Percentiles rank a stretch among this genome's conserved stretches.
phyloP scores from a whole-genome alignment of 768 basidiomycete species.

The Agrocybe chaxingu region DNA sequence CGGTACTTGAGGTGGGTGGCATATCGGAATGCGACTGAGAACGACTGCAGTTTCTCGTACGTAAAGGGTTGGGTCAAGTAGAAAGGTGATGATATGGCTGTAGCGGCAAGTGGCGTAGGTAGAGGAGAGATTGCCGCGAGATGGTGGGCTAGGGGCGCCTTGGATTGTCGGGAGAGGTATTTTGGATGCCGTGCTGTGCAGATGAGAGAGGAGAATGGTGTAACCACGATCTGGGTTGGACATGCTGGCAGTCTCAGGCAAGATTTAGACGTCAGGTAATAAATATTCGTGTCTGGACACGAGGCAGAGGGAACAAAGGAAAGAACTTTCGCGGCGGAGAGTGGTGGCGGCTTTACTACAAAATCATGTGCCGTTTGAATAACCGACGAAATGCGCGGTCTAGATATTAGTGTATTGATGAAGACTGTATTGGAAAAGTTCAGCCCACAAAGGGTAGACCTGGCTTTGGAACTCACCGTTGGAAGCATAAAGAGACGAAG shows the following conservation, averaged over 20 bases:
- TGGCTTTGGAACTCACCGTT: too few relatives aligned
- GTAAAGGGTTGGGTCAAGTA: constrained; percentile 44
- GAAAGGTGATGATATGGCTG: constrained; percentile 52
- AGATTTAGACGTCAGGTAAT: too few relatives aligned
- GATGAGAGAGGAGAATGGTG: constrained; percentile 44
- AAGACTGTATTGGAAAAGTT: too few relatives aligned
- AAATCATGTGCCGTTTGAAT: too few relatives aligned
- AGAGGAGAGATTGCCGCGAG: constrained; percentile 46
- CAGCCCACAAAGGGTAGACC: too few relatives aligned
- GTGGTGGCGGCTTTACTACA: too few relatives aligned
- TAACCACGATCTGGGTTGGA: constrained; percentile 20
- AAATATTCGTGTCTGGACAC: too few relatives aligned
- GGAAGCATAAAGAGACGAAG: too few relatives aligned
- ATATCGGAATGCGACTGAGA: constrained; percentile 57
- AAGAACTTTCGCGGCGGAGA: too few relatives aligned
- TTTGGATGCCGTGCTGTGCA: constrained; percentile 42
- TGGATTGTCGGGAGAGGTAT: constrained; percentile 49
- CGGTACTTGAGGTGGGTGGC: constrained; percentile 53
- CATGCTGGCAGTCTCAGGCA: constrained; percentile 6
- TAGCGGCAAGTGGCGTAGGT: constrained; percentile 57
- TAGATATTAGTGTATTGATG: too few relatives aligned
- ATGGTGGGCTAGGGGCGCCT: constrained; percentile 55
- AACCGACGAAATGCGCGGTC: too few relatives aligned
- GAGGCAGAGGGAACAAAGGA: too few relatives aligned
- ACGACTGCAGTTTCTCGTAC: constrained; percentile 43